Percentiles rank a stretch among this genome's conserved stretches.
phyloP scores from a whole-genome alignment of 1,139 yeast genomes.

The Saccharomycopsis hybrid region DNA sequence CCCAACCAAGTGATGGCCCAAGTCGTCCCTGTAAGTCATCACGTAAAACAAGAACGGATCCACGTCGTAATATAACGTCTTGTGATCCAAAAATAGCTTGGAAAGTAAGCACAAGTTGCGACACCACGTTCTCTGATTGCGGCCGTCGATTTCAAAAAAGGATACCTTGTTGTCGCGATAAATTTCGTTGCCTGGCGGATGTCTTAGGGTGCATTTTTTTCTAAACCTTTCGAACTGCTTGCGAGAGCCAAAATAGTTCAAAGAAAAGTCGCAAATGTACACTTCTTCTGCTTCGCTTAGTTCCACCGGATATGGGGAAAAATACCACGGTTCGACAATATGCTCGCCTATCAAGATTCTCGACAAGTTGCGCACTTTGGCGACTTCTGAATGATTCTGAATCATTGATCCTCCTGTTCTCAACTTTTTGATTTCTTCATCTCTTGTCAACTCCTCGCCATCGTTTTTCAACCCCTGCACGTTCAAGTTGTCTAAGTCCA shows the following conservation, averaged over 20 bases:
- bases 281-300: conserved; percentile 85
- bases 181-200: conserved; percentile 90
- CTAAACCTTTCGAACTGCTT: conserved; percentile 92
- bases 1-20: conserved; percentile 80
- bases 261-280: conserved; percentile 85
- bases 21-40: conserved; percentile 49
- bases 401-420: conserved; percentile 97
- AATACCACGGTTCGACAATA: conserved; percentile 97
- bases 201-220: conserved; percentile 60
- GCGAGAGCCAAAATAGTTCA: conserved; percentile 80
- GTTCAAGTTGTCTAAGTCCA: conserved; percentile 82
- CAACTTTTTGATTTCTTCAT: conserved; percentile 86
- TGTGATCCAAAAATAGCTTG: conserved; percentile 81
- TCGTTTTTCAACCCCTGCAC: conserved; percentile 70
- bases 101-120: conserved; percentile 87
- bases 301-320: conserved; percentile 94
- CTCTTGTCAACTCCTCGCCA: conserved; percentile 70
- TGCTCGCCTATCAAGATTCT: conserved; percentile 80
- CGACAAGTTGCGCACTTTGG: conserved; percentile 79
- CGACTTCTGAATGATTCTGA: conserved; percentile 80
- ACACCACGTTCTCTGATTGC: conserved; percentile 75
- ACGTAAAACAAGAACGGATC: conserved; percentile 91
- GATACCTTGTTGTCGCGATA: conserved; percentile 65
- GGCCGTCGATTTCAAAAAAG: conserved; percentile 89
- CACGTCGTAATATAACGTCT: conserved; percentile 88